Evolutionary conservation across 1,284 basidiomycete genomes (phyloP), one percentile per base, ranked within the genome.

Genomic region (Trichosporon coremiiforme): DNA sequence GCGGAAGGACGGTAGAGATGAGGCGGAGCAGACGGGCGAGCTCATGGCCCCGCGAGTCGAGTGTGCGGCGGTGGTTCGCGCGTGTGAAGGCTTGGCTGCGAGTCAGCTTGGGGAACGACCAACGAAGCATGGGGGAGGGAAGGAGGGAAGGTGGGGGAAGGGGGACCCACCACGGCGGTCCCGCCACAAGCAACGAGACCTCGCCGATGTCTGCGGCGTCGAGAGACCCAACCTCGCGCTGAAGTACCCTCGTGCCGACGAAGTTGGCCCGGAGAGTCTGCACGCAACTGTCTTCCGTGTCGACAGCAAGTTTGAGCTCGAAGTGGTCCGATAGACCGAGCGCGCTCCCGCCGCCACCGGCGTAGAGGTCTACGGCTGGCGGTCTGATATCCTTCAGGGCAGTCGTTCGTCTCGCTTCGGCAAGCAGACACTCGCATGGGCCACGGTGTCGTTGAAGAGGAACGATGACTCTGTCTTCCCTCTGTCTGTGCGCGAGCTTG

Each of bases 11-110:
- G 2, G 73, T 71, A 4, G 65, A 70, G 13, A 78, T 68, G 33
- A 74, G 75, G 0, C 36, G 47, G 7, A 79, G 47, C n/a, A 71
- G 66, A 0, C 47, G 45, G 20, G 64, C 71, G 9, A 79, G 57
- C 65, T 81, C 75, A n/a, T 63, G 47, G 53, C 77, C 78, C 7
- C 76, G 67, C 1, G 60, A 17, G 66, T 78, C 76, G n/a, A 63
- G n/a, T 6, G 33, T 17, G 17, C 74, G 72, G 38, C 55, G 35
- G 36, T 67, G 72, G 64, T 79, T 80, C 0, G 73, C 75, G 1
- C 71, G 53, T 0, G 78, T 75, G 62, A 77, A 76, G 5, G 76
- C 76, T 68, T 81, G 79, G 71, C 79, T 80, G 65, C 3, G 13
- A 36, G 45, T 68, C 22, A 68, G 55, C 33, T 15, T 17, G 38